These are phyloP conservation scores for Plectosphaerella cucumerina DNA, from an alignment of 2,329 filamentous ascomycete species.

Conservation along the genomic window DNA sequence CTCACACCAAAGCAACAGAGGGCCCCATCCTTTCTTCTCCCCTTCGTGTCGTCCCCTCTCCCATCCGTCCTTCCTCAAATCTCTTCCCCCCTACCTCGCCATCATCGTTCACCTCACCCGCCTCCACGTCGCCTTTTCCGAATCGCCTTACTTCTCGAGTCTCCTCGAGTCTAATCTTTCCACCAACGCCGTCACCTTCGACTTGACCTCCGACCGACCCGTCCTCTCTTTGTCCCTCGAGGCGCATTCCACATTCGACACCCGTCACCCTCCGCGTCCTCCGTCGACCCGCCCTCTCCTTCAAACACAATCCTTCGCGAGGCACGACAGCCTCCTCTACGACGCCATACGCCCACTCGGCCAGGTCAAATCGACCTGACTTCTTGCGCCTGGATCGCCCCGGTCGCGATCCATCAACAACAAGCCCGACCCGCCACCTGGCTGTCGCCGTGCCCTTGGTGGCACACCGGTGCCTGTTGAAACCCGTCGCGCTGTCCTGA, in stretches of 20 bases:
- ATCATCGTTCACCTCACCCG: constrained; percentile 8
- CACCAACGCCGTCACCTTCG: neutral
- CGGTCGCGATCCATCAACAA: neutral
- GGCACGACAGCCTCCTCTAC: neutral
- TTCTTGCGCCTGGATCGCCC: neutral
- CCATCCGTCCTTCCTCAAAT: constrained; percentile 10
- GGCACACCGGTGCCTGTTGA: constrained; percentile 9
- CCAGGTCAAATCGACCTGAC: neutral
- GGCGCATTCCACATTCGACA: neutral
- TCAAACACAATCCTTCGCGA: neutral
- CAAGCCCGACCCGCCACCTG: neutral
- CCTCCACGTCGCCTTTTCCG: constrained; percentile 5
- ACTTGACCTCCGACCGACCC: neutral
- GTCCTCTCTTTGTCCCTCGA: constrained; percentile 1
- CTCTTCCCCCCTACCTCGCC: constrained; percentile 10
- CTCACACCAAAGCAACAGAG: neutral
- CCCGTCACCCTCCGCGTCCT: neutral
- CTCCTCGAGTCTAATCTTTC: constrained; percentile 8
- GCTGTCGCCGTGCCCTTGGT: constrained; percentile 5
- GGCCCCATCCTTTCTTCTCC: constrained; percentile 11
- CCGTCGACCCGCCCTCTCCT: neutral
- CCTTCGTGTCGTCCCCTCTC: constrained; percentile 12
- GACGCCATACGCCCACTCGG: neutral
- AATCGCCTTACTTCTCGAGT: constrained; percentile 6
- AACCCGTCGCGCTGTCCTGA: constrained; percentile 2